Conservation (phyloP, 257 asterid genomes). For the Solanum gracilifrons region DNA sequence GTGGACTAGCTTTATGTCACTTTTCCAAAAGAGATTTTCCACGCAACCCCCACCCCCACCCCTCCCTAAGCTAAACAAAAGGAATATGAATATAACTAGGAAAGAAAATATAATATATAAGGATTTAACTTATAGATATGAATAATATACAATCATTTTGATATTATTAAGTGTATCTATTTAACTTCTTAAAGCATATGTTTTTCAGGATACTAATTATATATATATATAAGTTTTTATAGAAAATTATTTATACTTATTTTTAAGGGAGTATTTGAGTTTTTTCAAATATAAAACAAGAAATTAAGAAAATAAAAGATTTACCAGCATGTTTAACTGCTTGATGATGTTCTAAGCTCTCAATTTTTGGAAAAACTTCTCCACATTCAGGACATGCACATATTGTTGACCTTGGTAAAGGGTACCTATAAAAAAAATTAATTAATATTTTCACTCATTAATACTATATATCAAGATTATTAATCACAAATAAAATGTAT, state of each 20-base stretch:
- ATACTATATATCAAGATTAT: not conserved
- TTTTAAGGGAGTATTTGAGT: not conserved
- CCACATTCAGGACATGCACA: conserved; percentile 87
- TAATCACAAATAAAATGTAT: not conserved
- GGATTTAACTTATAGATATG: not conserved
- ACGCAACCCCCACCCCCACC: not conserved
- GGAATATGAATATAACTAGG: not conserved
- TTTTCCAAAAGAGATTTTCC: not conserved
- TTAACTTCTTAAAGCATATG: not conserved
- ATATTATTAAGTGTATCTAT: not conserved
- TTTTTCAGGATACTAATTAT: not conserved
- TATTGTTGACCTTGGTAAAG: conserved; percentile 65
- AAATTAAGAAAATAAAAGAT: not conserved
- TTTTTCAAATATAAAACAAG: not conserved
- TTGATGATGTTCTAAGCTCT: conserved; percentile 86
- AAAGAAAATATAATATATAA: not conserved
- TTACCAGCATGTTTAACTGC: conserved; percentile 89
- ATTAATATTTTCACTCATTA: not conserved
- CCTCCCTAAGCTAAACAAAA: not conserved
- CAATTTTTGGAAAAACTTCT: conserved; percentile 79
- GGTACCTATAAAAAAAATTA: conserved; percentile 32
- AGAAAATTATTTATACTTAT: not conserved
- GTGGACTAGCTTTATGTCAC: not conserved
- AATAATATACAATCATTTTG: not conserved
- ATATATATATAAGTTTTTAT: not conserved